A percentile compares a stretch with the other conserved stretches of the same genome.
Conservation (phyloP, 225 moss, liverwort and hornwort species). For the Physcomitrium patens region DNA sequence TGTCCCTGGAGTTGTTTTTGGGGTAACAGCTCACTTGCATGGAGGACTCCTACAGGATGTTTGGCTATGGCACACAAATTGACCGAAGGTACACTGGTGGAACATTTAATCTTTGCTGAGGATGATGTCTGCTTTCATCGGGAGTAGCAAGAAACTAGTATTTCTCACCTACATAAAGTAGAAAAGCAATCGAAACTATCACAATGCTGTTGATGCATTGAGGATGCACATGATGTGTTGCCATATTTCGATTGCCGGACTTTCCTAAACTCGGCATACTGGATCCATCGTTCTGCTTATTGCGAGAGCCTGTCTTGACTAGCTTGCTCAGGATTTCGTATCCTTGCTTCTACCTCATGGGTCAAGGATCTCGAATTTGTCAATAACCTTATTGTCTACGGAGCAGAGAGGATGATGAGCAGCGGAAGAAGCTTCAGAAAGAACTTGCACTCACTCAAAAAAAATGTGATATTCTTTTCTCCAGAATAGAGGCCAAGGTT, state of each 20-base stretch:
- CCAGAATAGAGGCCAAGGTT: constrained; percentile 65
- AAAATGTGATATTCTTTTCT: constrained; percentile 69
- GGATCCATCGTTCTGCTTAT: not conserved
- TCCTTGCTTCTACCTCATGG: constrained; percentile 13
- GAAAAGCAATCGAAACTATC: not conserved
- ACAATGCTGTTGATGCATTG: not conserved
- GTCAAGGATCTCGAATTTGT: constrained; percentile 8
- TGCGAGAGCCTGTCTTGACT: constrained; percentile 5
- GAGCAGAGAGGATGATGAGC: constrained; percentile 57
- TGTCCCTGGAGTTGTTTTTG: constrained; percentile 23
- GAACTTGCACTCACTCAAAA: constrained; percentile 62
- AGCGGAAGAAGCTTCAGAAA: constrained; percentile 57
- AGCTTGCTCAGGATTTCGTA: not conserved
- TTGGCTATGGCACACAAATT: constrained; percentile 43
- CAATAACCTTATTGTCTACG: constrained; percentile 8
- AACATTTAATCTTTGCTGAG: not conserved
- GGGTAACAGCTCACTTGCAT: constrained; percentile 55
- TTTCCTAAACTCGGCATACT: not conserved
- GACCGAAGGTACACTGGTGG: constrained; percentile 47
- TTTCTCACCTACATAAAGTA: not conserved
- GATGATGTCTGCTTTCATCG: not conserved
- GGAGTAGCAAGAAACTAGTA: not conserved
- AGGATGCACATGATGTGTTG: constrained; percentile 6
- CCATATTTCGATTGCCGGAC: not conserved
- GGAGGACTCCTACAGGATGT: constrained; percentile 62